phyloP scores from a whole-genome alignment of 306 rosid species.

The Chamaecrista fasciculata region DNA sequence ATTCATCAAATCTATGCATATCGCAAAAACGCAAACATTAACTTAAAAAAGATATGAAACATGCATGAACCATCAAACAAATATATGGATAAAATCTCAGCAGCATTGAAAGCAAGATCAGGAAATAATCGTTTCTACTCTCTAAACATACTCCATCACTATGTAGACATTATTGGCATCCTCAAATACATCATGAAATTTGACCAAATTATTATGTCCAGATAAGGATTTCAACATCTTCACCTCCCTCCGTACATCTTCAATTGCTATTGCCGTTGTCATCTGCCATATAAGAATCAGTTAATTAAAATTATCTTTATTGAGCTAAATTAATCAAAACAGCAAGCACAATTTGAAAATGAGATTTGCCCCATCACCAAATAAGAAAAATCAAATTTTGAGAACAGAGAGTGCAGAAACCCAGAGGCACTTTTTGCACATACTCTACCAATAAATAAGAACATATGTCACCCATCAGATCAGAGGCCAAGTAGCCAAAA shows the following conservation, averaged over 20 bases:
- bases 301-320: conserved; percentile 16
- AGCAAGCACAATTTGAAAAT: conserved; percentile 6
- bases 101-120: conserved; percentile 13
- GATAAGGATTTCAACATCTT: conserved; percentile 89
- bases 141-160: conserved; percentile 88
- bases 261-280: conserved; percentile 89
- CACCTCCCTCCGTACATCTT: conserved; percentile 96
- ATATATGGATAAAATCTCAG: conserved; percentile 2
- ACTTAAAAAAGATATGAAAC: not conserved
- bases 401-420: conserved; percentile 5
- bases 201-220: conserved; percentile 83
- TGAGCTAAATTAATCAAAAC: conserved; percentile 20
- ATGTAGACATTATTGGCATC: conserved; percentile 83
- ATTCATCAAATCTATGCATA: conserved; percentile 1
- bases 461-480: not conserved
- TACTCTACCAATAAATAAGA: conserved; percentile 15
- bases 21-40: not conserved
- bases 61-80: conserved; percentile 10
- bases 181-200: conserved; percentile 85
- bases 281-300: conserved; percentile 57
- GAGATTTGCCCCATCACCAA: conserved; percentile 11
- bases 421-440: conserved; percentile 19
- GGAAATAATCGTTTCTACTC: conserved; percentile 16
- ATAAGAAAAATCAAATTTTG: not conserved
- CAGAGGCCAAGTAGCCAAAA: conserved; percentile 25